These are phyloP conservation scores for Lentinula detonsa DNA, from an alignment of 768 basidiomycete species.

Conservation along the genomic window DNA sequence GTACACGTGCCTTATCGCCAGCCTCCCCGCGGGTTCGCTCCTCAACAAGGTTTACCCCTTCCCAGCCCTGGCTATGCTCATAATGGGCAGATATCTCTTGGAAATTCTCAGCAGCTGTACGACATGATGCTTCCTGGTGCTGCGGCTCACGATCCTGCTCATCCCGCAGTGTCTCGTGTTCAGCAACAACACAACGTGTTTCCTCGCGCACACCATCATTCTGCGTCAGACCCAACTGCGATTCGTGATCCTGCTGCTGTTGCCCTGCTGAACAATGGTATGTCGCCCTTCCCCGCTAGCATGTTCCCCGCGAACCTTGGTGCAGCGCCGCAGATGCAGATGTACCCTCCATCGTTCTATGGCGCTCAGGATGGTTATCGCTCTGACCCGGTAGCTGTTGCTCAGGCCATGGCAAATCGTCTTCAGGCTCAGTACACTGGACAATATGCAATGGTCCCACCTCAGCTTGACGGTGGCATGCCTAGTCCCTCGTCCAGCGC, in stretches of 20 bases:
- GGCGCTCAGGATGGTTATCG: constrained; percentile 52
- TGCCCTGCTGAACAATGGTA: constrained; percentile 50
- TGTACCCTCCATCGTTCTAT: constrained; percentile 73
- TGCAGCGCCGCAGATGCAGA: constrained; percentile 37
- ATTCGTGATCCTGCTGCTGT: constrained; percentile 68
- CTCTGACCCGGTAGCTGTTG: constrained; percentile 35
- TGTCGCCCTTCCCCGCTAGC: constrained; percentile 51
- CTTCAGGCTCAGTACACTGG: constrained; percentile 60
- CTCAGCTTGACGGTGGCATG: constrained; percentile 28
- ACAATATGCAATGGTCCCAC: constrained; percentile 33
- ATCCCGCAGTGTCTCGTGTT: constrained; percentile 65
- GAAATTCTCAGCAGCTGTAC: constrained; percentile 71
- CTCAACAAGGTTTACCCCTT: constrained; percentile 40
- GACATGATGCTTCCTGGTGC: constrained; percentile 66
- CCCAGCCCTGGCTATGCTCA: constrained; percentile 54
- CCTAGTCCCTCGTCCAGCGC: constrained; percentile 32
- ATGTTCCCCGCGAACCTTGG: constrained; percentile 51
- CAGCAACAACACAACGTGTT: constrained; percentile 77
- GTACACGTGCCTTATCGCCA: constrained; percentile 51
- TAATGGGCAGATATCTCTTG: constrained; percentile 64
- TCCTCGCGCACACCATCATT: constrained; percentile 74
- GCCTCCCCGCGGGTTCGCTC: constrained; percentile 50
- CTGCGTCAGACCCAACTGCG: constrained; percentile 74
- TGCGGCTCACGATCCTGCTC: constrained; percentile 41
- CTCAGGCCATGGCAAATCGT: constrained; percentile 51